These are phyloP conservation scores for Quercus robur DNA, from an alignment of 306 rosid species.

Conservation along the genomic window DNA sequence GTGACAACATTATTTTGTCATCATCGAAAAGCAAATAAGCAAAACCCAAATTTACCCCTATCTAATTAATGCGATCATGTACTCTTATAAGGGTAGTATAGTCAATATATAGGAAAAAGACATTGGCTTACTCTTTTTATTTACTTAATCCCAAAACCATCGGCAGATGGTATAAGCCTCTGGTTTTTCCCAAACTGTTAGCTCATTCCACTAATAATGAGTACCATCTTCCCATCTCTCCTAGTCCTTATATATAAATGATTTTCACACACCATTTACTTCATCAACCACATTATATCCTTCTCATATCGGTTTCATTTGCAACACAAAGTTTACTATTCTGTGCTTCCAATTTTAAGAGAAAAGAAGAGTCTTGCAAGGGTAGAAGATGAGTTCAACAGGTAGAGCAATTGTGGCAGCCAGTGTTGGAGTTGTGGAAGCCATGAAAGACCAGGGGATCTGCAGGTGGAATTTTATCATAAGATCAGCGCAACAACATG, in stretches of 20 bases:
- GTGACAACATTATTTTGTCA: too few relatives aligned
- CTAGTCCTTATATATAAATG: slow-evolving; percentile 10
- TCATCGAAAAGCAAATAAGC: too few relatives aligned
- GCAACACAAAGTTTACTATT: not conserved
- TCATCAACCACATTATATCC: not conserved
- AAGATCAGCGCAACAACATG: not conserved
- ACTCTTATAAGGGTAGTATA: not conserved
- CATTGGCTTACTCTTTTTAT: slow-evolving; percentile 9
- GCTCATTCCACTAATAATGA: too few relatives aligned
- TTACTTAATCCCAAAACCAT: slow-evolving; percentile 8
- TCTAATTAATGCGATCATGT: too few relatives aligned
- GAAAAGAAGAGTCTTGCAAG: not conserved
- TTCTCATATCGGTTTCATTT: not conserved
- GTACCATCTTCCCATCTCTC: not conserved
- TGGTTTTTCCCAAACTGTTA: not conserved
- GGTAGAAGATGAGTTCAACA: slow-evolving; percentile 18
- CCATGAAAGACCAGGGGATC: slow-evolving; percentile 8
- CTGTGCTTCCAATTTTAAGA: not conserved
- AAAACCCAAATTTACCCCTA: too few relatives aligned
- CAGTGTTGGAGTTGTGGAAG: slow-evolving; percentile 40
- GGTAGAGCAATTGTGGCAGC: slow-evolving; percentile 24
- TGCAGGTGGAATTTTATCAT: not conserved
- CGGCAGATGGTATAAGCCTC: not conserved
- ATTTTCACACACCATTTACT: not conserved
- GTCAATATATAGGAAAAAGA: not conserved